Evolutionary conservation across 805 yeast genomes (phyloP).

Genomic region (Pichia rugopelliculosa): DNA sequence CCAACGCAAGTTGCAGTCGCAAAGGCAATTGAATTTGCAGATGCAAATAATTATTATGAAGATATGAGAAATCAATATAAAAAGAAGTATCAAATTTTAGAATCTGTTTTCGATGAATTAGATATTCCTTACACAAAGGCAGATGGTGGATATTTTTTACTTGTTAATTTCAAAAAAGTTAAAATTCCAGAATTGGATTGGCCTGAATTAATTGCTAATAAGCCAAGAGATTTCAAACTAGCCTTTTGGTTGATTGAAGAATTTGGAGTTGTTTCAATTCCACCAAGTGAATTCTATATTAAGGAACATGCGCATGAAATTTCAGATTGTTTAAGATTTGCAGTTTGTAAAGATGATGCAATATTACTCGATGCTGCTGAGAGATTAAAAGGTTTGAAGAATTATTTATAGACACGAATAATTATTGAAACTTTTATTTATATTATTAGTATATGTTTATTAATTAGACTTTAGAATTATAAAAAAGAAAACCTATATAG

Average conservation of each 20-base stretch:
- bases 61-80: constrained; percentile 60
- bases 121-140: constrained; percentile 85
- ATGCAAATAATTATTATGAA: constrained; percentile 54
- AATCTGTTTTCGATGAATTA: constrained; percentile 74
- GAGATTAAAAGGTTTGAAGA: constrained; percentile 61
- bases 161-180: constrained; percentile 81
- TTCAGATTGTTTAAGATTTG: constrained; percentile 72
- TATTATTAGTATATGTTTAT: background rate
- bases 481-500: background rate
- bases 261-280: constrained; percentile 91
- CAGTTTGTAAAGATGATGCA: constrained; percentile 89
- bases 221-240: constrained; percentile 79
- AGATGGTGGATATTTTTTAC: constrained; percentile 88
- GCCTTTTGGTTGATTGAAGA: constrained; percentile 93
- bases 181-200: constrained; percentile 56
- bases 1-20: constrained; percentile 93
- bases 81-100: constrained; percentile 66
- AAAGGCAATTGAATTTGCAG: constrained; percentile 59
- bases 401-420: constrained; percentile 38
- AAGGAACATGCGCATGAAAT: constrained; percentile 37
- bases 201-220: constrained; percentile 59
- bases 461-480: background rate
- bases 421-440: background rate
- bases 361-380: constrained; percentile 75
- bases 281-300: constrained; percentile 91